Conservation (phyloP, 257 asterid species). For the Datura wrightii region DNA sequence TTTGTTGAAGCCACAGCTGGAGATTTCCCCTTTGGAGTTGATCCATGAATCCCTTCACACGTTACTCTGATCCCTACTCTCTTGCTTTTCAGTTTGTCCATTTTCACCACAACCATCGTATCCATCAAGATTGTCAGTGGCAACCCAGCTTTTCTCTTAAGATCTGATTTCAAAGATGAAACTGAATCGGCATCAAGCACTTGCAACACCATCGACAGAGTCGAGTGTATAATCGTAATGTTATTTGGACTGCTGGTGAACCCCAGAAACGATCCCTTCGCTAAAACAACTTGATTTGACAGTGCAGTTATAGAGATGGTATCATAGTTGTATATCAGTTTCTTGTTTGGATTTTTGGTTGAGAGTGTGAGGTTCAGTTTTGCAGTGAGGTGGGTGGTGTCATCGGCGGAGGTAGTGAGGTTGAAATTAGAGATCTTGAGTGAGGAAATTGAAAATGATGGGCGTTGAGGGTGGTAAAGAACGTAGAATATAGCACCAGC, state of each 20-base stretch:
- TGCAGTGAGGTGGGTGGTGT: slow-evolving; percentile 33
- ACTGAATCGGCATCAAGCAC: slow-evolving; percentile 34
- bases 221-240: slow-evolving; percentile 31
- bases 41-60: slow-evolving; percentile 43
- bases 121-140: slow-evolving; percentile 39
- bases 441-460: slow-evolving; percentile 33
- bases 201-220: slow-evolving; percentile 13
- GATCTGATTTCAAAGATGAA: slow-evolving; percentile 32
- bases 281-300: slow-evolving; percentile 30
- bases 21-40: slow-evolving; percentile 43
- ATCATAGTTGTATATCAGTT: slow-evolving; percentile 34
- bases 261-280: slow-evolving; percentile 31
- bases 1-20: slow-evolving; percentile 41
- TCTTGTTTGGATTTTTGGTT: slow-evolving; percentile 37
- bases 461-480: slow-evolving; percentile 39
- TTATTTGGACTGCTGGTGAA: slow-evolving; percentile 32
- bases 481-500: slow-evolving; percentile 36
- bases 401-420: slow-evolving; percentile 33
- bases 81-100: slow-evolving; percentile 39
- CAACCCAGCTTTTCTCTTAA: slow-evolving; percentile 39
- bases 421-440: slow-evolving; percentile 36
- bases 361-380: slow-evolving; percentile 37
- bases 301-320: slow-evolving; percentile 31
- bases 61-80: slow-evolving; percentile 37
- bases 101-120: slow-evolving; percentile 37